Evolutionary conservation across 1,139 yeast genomes (phyloP).

Genomic region (Blastobotrys indianensis): DNA sequence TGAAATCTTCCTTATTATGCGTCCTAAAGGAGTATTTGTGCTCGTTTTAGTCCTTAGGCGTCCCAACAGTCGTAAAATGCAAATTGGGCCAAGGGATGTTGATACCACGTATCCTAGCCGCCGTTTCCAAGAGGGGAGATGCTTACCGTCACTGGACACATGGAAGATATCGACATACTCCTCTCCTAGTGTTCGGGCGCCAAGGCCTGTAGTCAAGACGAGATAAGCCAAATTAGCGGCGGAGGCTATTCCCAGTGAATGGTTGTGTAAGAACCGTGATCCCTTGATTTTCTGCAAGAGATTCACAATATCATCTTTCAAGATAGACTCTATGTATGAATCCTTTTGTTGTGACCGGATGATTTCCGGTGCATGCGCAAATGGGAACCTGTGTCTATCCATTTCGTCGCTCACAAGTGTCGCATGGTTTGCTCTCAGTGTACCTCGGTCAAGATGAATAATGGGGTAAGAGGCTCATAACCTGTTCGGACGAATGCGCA

Average conservation of each 20-base stretch:
- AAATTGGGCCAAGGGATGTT: constrained; percentile 24
- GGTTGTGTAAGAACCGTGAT: constrained; percentile 59
- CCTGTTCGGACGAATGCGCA: too few relatives aligned
- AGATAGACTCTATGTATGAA: constrained; percentile 55
- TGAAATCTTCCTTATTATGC: constrained; percentile 6
- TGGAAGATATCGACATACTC: constrained; percentile 85
- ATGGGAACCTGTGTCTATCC: constrained; percentile 19
- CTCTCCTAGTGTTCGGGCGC: constrained; percentile 84
- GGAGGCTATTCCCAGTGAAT: constrained; percentile 58
- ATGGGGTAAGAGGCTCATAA: too few relatives aligned
- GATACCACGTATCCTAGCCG: constrained; percentile 30
- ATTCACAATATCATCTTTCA: constrained; percentile 52
- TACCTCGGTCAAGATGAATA: too few relatives aligned
- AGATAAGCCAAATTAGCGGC: constrained; percentile 57
- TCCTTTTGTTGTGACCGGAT: constrained; percentile 87
- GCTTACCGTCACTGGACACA: constrained; percentile 33
- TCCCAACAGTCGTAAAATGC: constrained; percentile 13
- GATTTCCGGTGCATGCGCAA: constrained; percentile 28
- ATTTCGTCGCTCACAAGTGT: neutral
- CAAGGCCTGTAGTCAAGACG: constrained; percentile 63
- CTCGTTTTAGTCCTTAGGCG: neutral
- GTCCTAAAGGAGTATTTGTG: constrained; percentile 2
- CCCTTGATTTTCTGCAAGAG: constrained; percentile 55
- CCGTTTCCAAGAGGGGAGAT: constrained; percentile 27
- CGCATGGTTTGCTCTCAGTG: too few relatives aligned